A percentile compares a stretch with the other conserved stretches of the same genome.
phyloP scores from a whole-genome alignment of 495 filamentous ascomycete species.

The Coniosporium apollinis region DNA sequence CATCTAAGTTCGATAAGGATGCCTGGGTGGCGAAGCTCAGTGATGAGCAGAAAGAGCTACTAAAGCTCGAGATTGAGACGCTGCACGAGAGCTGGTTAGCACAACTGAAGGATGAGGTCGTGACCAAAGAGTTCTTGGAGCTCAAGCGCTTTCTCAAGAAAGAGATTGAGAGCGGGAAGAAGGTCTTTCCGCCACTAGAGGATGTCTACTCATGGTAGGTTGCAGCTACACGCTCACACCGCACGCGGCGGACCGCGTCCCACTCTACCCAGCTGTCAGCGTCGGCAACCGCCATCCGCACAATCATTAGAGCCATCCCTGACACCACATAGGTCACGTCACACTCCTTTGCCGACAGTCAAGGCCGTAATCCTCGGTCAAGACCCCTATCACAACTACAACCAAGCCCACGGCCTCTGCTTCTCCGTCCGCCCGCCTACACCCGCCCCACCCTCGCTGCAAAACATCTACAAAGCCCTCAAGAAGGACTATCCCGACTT shows the following conservation, averaged over 20 bases:
- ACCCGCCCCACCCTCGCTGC: constrained; percentile 66
- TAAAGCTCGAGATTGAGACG: constrained; percentile 80
- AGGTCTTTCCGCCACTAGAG: constrained; percentile 65
- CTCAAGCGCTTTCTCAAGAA: constrained; percentile 74
- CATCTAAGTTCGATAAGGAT: constrained; percentile 60
- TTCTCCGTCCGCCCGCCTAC: constrained; percentile 90
- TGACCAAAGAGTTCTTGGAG: constrained; percentile 59
- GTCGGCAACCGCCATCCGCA: too few relatives aligned
- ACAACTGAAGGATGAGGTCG: constrained; percentile 67
- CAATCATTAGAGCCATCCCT: too few relatives aligned
- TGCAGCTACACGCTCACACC: neutral
- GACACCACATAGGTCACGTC: constrained; percentile 48
- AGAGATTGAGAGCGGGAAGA: constrained; percentile 55
- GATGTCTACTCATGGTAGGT: constrained; percentile 91
- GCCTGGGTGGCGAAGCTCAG: constrained; percentile 71
- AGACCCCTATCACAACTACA: constrained; percentile 89
- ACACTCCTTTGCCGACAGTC: constrained; percentile 74
- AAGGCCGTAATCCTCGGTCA: constrained; percentile 86
- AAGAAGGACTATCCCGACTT: constrained; percentile 79
- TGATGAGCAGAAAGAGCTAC: constrained; percentile 60
- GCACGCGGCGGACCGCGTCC: neutral
- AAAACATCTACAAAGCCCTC: constrained; percentile 80
- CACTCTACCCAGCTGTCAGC: too few relatives aligned
- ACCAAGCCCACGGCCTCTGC: constrained; percentile 89
- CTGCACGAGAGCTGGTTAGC: constrained; percentile 81